Conservation (phyloP, 169 alveolate species). For the Cryptosporidium ryanae region DNA sequence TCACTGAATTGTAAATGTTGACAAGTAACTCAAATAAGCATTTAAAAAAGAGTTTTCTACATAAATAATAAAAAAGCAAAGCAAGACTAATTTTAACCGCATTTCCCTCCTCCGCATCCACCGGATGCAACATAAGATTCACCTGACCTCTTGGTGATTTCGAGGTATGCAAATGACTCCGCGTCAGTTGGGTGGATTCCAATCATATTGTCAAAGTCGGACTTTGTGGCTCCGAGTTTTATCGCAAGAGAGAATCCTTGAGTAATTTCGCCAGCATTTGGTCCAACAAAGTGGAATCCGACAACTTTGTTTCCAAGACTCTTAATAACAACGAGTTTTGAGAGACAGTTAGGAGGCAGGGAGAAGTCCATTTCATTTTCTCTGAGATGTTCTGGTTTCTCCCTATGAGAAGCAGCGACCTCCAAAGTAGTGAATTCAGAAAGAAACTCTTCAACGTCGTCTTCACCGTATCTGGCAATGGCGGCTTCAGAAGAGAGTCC, state of each 20-base stretch:
- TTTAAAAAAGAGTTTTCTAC: background rate
- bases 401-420: constrained; percentile 85
- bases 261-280: constrained; percentile 98
- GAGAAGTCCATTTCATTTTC: constrained; percentile 84
- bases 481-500: constrained; percentile 97
- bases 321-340: constrained; percentile 91
- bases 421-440: constrained; percentile 91
- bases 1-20: too few species aligned
- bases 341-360: constrained; percentile 87
- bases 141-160: constrained; percentile 89
- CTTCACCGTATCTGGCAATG: constrained; percentile 80
- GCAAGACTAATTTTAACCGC: constrained; percentile 81
- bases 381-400: constrained; percentile 76
- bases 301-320: constrained; percentile 90
- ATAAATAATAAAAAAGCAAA: background rate
- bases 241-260: constrained; percentile 96
- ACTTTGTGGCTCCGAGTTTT: constrained; percentile 92
- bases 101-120: constrained; percentile 96
- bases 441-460: constrained; percentile 88
- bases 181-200: constrained; percentile 99
- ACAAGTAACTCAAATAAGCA: too few species aligned
- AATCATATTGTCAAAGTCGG: constrained; percentile 89
- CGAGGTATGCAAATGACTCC: constrained; percentile 88
- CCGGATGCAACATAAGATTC: constrained; percentile 89
- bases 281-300: constrained; percentile 97